Evolutionary conservation across 768 basidiomycete species (phyloP).

Genomic region (Lactarius evosmus): DNA sequence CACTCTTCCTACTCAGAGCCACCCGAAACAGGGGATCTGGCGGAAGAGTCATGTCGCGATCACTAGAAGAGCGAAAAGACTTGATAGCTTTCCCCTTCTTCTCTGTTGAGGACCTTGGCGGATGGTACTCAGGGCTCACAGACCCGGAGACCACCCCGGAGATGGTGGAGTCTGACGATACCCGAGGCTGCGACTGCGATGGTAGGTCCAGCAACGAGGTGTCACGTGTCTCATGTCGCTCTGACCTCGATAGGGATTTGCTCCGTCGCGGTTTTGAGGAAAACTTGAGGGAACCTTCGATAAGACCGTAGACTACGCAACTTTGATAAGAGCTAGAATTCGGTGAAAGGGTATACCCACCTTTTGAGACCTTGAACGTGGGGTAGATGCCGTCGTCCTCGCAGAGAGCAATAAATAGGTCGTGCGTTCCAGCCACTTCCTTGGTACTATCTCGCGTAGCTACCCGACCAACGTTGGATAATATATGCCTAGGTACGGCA

Average conservation of each 20-base stretch:
- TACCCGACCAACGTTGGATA: slow-evolving; percentile 81
- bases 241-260: slow-evolving; percentile 19
- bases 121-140: slow-evolving; percentile 31
- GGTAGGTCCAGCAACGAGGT: slow-evolving; percentile 25
- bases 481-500: slow-evolving; percentile 60
- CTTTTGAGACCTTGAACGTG: slow-evolving; percentile 82
- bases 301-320: slow-evolving; percentile 41
- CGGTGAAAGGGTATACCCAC: slow-evolving; percentile 41
- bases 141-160: slow-evolving; percentile 29
- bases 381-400: slow-evolving; percentile 87
- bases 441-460: slow-evolving; percentile 83
- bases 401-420: slow-evolving; percentile 83
- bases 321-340: neutral
- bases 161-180: slow-evolving; percentile 42
- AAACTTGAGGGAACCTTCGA: slow-evolving; percentile 29
- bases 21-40: slow-evolving; percentile 34
- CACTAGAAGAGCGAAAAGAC: slow-evolving; percentile 50
- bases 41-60: slow-evolving; percentile 32
- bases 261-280: slow-evolving; percentile 17
- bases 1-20: slow-evolving; percentile 20
- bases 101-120: slow-evolving; percentile 53
- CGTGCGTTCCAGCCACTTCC: slow-evolving; percentile 68
- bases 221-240: slow-evolving; percentile 19
- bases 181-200: slow-evolving; percentile 33
- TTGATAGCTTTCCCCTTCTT: slow-evolving; percentile 63